Base-by-base conservation (phyloP, 768 basidiomycete genomes). In the Tricholoma hemisulphureum region DNA sequence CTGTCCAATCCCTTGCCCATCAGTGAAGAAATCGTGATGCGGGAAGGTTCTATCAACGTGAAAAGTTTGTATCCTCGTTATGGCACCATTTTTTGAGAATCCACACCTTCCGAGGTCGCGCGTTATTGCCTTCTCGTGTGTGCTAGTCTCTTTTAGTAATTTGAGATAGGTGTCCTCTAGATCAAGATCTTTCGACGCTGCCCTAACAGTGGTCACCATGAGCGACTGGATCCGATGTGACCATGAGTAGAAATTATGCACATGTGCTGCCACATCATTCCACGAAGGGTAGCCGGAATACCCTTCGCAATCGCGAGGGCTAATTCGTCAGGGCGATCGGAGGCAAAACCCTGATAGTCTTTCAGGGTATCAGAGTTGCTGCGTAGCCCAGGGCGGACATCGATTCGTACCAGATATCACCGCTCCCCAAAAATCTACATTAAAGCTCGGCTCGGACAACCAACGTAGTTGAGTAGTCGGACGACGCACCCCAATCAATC, bases 221-320 rank as follows among this genome's bases (percentile, higher is more conserved):
- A 56, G 43, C 66, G 64, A 20, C 63, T 54, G 51, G 58, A 41
- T 29, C 18, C 24, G 26, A 29, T 35, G 31, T 37, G 23, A 31
- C 54, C 34, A 51, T 31, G 56, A 58, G 41, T 21, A 50, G 24
- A 53, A 45, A 53, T 26, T 6, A 57, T 53, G 62, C 76, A 91
- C 94, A 96, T 97, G 69, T 96, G 80, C 69, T 97, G 95, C 93
- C 92, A 98, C 78, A 96, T 86, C 87, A 98, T 96, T 49, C 94
- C 94, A 51, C 94, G 84, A 48, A 95, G 74, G 1, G 93, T 86
- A 41, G 84, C 77, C 13, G 97, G 97, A 37, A 99, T 93, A 3
- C 97, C 97, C 59, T 80, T 81, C 62, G 97, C 94, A 53, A 99
- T 99, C 3, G 95, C 96, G 64, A 81, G 80, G 1, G 93, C 93